phyloP scores from a whole-genome alignment of 2,329 filamentous ascomycete species.

The Fusarium chuoi region DNA sequence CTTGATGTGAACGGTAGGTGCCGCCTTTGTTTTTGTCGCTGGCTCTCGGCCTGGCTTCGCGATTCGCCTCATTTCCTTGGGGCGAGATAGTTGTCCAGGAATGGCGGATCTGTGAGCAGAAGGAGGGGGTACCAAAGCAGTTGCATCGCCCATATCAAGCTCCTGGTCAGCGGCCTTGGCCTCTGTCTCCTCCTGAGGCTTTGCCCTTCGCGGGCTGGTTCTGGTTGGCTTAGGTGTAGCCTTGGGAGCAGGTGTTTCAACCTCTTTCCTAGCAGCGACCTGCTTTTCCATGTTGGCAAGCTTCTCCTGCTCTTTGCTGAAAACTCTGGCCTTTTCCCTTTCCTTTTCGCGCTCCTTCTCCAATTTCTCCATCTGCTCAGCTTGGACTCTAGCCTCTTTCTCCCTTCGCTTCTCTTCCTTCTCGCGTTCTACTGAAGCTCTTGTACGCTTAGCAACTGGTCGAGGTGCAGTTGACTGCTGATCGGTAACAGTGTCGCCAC shows the following conservation, averaged over 20 bases:
- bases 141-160: slow-evolving; percentile 66
- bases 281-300: slow-evolving; percentile 64
- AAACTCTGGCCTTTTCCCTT: slow-evolving; percentile 71
- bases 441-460: slow-evolving; percentile 59
- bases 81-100: slow-evolving; percentile 59
- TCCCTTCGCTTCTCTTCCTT: slow-evolving; percentile 73
- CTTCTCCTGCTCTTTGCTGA: slow-evolving; percentile 67
- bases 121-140: slow-evolving; percentile 67
- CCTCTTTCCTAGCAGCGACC: slow-evolving; percentile 63
- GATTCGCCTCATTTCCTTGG: slow-evolving; percentile 67
- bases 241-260: slow-evolving; percentile 55
- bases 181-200: slow-evolving; percentile 47
- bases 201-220: slow-evolving; percentile 64
- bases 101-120: slow-evolving; percentile 65
- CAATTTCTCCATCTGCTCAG: slow-evolving; percentile 69
- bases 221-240: slow-evolving; percentile 57
- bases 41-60: slow-evolving; percentile 71
- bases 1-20: slow-evolving; percentile 72
- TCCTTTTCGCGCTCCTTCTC: slow-evolving; percentile 77
- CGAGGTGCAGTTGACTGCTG: slow-evolving; percentile 55
- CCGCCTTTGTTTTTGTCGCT: slow-evolving; percentile 68
- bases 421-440: slow-evolving; percentile 70
- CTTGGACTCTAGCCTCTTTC: slow-evolving; percentile 70
- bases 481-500: slow-evolving; percentile 24
- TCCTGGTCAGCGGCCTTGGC: slow-evolving; percentile 52